A percentile compares a stretch with the other conserved stretches of the same genome.
phyloP scores from a whole-genome alignment of 805 yeast genomes.

The Saccharomycopsis sp. region DNA sequence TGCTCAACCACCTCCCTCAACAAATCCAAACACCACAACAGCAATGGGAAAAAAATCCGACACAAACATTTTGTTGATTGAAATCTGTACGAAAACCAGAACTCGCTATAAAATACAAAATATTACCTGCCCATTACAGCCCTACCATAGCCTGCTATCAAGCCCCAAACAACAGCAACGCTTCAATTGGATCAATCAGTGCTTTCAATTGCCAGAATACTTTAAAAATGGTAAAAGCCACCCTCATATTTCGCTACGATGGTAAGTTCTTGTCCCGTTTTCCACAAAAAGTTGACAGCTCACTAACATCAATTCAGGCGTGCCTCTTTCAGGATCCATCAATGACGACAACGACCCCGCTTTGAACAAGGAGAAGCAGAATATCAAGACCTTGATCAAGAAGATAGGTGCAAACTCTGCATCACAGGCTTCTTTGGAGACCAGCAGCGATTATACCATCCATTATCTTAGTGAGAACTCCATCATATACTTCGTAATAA shows the following conservation, averaged over 20 bases:
- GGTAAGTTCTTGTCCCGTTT: slow-evolving; percentile 34
- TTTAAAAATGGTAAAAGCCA: slow-evolving; percentile 67
- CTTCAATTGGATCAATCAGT: too few species aligned
- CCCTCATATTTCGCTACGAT: slow-evolving; percentile 58
- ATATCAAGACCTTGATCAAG: slow-evolving; percentile 68
- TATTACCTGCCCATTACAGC: too few species aligned
- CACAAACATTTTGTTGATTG: too few species aligned
- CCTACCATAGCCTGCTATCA: too few species aligned
- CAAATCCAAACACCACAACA: too few species aligned
- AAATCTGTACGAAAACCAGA: too few species aligned
- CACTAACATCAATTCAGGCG: slow-evolving; percentile 36
- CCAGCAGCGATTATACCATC: slow-evolving; percentile 53
- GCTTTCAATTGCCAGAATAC: too few species aligned
- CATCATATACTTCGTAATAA: slow-evolving; percentile 73
- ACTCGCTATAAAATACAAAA: too few species aligned
- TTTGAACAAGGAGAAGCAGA: slow-evolving; percentile 72
- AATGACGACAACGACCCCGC: slow-evolving; percentile 66
- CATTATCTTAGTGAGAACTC: slow-evolving; percentile 60
- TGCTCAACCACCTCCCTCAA: too few species aligned
- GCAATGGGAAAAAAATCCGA: too few species aligned
- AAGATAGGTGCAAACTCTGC: slow-evolving; percentile 76
- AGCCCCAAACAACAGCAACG: too few species aligned
- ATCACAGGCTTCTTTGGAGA: slow-evolving; percentile 74
- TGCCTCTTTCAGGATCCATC: slow-evolving; percentile 87
- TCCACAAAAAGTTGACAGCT: neutral